Evolutionary conservation across 2,329 filamentous ascomycete species (phyloP).

Genomic region (Apiospora aurea): DNA sequence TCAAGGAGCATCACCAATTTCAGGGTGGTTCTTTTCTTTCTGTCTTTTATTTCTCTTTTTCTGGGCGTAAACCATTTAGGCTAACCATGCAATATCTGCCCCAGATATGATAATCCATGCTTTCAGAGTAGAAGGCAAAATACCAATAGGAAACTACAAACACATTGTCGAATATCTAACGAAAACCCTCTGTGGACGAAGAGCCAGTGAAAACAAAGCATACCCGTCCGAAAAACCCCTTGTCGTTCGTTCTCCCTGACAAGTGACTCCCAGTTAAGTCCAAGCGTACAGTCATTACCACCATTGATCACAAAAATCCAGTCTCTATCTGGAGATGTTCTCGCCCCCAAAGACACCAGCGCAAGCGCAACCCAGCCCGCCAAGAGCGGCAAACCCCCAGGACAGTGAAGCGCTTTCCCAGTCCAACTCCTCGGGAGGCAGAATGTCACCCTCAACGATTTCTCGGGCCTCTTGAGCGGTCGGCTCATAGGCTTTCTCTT

Average conservation of each 20-base stretch:
- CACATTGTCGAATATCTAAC: background rate
- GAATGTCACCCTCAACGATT: constrained; percentile 49
- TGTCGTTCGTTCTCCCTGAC: too few relatives aligned
- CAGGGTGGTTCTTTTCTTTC: background rate
- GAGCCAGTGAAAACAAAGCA: background rate
- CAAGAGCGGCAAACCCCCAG: constrained; percentile 53
- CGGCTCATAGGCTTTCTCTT: constrained; percentile 48
- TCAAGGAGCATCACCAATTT: background rate
- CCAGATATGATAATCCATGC: background rate
- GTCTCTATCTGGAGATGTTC: constrained; percentile 47
- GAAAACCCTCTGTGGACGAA: background rate
- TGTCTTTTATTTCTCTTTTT: too few relatives aligned
- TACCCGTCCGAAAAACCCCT: background rate
- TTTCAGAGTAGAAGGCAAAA: background rate
- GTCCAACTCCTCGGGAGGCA: constrained; percentile 50
- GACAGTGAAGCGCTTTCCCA: constrained; percentile 55
- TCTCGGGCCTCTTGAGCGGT: constrained; percentile 42
- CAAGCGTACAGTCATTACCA: background rate
- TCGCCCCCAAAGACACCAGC: constrained; percentile 57
- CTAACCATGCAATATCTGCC: too few relatives aligned
- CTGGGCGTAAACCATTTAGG: background rate
- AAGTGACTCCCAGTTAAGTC: background rate
- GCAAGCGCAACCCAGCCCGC: constrained; percentile 53
- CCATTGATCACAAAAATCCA: background rate
- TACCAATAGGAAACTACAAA: background rate